These are phyloP conservation scores for Euphorbia lathyris DNA, from an alignment of 345 rosid genomes.

Conservation along the genomic window DNA sequence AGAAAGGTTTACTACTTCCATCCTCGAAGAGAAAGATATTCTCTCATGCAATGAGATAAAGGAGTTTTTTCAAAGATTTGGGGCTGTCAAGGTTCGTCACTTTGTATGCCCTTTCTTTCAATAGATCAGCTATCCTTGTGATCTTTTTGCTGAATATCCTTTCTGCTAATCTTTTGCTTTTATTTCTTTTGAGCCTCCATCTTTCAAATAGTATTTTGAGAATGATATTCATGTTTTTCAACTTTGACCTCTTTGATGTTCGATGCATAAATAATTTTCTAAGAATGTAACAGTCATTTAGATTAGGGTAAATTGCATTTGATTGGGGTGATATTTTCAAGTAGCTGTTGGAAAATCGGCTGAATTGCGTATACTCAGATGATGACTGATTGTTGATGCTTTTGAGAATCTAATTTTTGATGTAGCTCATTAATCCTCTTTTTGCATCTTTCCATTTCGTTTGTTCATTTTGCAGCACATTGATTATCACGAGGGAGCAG, in stretches of 20 bases:
- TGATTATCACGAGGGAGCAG: slow-evolving; percentile 5
- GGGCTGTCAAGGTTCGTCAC: slow-evolving; percentile 9
- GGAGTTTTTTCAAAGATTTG: slow-evolving; percentile 11
- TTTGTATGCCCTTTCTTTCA: neutral
- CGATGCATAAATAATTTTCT: too few species aligned
- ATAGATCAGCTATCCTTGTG: neutral
- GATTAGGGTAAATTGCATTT: too few species aligned
- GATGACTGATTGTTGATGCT: neutral
- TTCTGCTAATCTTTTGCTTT: neutral
- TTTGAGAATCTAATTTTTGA: neutral
- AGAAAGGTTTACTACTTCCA: neutral
- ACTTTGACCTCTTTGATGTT: neutral
- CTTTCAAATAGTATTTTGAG: neutral
- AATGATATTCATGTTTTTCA: neutral
- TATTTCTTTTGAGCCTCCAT: neutral
- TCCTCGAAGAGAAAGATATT: neutral
- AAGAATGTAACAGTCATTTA: too few species aligned
- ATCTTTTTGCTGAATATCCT: neutral
- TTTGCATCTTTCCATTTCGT: neutral
- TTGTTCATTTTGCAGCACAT: neutral
- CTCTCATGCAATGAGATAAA: slow-evolving; percentile 4
- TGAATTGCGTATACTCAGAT: neutral
- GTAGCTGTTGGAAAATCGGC: neutral
- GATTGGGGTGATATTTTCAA: neutral
- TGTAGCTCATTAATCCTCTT: neutral